Conservation (phyloP, 495 filamentous ascomycete genomes). For the Penicillium waksmanii region DNA sequence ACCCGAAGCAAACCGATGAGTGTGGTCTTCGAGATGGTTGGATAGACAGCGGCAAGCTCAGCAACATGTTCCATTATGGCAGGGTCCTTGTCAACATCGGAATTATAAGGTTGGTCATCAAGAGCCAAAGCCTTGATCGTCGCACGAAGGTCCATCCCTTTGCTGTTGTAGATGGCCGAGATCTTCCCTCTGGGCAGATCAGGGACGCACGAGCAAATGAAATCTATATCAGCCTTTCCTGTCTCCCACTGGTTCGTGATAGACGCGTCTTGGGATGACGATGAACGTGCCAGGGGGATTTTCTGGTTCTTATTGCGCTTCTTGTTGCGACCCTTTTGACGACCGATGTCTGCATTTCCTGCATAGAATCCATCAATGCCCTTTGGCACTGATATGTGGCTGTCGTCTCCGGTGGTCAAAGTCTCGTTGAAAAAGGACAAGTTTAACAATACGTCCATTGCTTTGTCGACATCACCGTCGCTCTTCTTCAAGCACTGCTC, state of each 20-base stretch:
- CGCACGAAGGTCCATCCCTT: constrained; percentile 57
- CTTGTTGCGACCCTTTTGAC: constrained; percentile 51
- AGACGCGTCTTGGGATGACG: constrained; percentile 15
- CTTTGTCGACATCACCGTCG: constrained; percentile 61
- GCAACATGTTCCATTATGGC: constrained; percentile 50
- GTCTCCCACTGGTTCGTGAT: constrained; percentile 58
- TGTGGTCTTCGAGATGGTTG: constrained; percentile 45
- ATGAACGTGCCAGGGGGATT: constrained; percentile 8
- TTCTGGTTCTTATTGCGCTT: constrained; percentile 31
- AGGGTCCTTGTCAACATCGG: constrained; percentile 46
- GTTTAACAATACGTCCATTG: constrained; percentile 83
- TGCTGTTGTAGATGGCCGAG: constrained; percentile 63
- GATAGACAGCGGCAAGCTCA: constrained; percentile 59
- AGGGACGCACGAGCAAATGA: constrained; percentile 53
- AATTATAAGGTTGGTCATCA: constrained; percentile 28
- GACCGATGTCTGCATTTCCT: constrained; percentile 35
- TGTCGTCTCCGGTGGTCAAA: constrained; percentile 34
- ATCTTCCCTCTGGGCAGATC: constrained; percentile 53
- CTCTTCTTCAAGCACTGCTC: constrained; percentile 65
- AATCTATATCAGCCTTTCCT: constrained; percentile 60
- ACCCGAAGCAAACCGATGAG: constrained; percentile 57
- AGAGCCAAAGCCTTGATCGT: constrained; percentile 60
- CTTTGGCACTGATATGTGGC: constrained; percentile 56
- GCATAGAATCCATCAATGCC: constrained; percentile 80
- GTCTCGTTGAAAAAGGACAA: constrained; percentile 69